A percentile compares a stretch with the other conserved stretches of the same genome.
These are phyloP conservation scores for Fonsecaea nubica DNA, from an alignment of 2,329 filamentous ascomycete species.

Conservation along the genomic window DNA sequence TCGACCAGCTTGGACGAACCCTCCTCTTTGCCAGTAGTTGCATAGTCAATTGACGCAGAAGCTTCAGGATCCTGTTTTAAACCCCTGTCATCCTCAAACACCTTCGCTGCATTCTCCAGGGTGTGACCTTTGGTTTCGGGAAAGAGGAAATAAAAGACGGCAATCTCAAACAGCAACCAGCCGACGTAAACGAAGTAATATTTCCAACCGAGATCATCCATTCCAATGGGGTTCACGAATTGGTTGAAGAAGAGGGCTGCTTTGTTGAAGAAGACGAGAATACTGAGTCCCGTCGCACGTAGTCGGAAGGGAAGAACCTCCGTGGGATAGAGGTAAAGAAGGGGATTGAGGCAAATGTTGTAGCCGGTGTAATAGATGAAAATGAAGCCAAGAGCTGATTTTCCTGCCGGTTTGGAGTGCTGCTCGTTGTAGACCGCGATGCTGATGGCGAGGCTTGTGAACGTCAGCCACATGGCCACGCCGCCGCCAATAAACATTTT, in stretches of 20 bases:
- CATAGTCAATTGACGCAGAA: too few relatives aligned
- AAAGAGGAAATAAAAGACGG: slow-evolving; percentile 48
- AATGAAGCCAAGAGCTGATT: slow-evolving; percentile 50
- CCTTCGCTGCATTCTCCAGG: slow-evolving; percentile 70
- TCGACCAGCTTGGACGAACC: too few relatives aligned
- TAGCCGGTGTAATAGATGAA: slow-evolving; percentile 54
- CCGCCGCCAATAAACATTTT: too few relatives aligned
- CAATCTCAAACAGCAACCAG: slow-evolving; percentile 43
- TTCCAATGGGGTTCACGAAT: slow-evolving; percentile 47
- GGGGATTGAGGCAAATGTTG: slow-evolving; percentile 49
- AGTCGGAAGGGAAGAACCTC: slow-evolving; percentile 59
- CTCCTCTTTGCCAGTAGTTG: too few relatives aligned
- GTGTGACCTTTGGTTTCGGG: slow-evolving; percentile 70
- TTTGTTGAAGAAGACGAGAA: slow-evolving; percentile 46
- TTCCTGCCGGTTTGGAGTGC: too few relatives aligned
- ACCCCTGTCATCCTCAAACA: slow-evolving; percentile 76
- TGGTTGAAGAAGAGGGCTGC: slow-evolving; percentile 46
- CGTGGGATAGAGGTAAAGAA: slow-evolving; percentile 54
- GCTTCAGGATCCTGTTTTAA: too few relatives aligned
- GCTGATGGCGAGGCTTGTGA: too few relatives aligned
- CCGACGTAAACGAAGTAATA: slow-evolving; percentile 49
- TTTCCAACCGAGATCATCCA: slow-evolving; percentile 44
- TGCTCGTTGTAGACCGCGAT: too few relatives aligned
- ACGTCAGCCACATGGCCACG: too few relatives aligned
- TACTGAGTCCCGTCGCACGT: slow-evolving; percentile 55